Conservation (phyloP, 345 rosid genomes). For the Carallia brachiata region DNA sequence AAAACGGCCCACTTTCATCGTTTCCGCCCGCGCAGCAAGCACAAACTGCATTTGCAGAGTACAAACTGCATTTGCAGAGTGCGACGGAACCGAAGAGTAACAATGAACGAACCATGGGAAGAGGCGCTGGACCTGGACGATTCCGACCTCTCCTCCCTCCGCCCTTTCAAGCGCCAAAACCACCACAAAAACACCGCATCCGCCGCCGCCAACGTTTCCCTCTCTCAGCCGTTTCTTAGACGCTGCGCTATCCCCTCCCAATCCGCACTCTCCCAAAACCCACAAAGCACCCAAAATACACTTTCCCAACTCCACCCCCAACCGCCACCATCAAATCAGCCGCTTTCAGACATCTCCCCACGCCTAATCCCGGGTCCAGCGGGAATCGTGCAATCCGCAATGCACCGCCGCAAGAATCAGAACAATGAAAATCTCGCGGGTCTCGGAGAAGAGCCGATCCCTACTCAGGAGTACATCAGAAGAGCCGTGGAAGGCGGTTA, state of each 20-base stretch:
- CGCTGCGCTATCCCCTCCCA: background rate
- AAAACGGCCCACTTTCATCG: background rate
- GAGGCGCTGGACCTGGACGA: background rate
- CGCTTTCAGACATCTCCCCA: background rate
- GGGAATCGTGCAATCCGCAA: slow-evolving; percentile 1
- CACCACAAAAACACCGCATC: background rate
- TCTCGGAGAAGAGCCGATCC: background rate
- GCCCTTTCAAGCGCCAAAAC: background rate
- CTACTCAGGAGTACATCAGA: slow-evolving; percentile 3
- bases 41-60: background rate
- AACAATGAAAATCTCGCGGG: background rate
- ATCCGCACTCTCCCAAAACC: background rate
- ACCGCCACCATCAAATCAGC: no score
- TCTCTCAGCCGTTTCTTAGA: background rate
- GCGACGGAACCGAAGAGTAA: background rate
- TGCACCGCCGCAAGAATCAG: background rate
- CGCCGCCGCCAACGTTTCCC: background rate
- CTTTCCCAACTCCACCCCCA: no score
- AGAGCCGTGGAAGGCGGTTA: background rate
- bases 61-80: background rate
- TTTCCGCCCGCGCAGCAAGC: background rate
- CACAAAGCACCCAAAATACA: background rate
- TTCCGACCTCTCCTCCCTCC: background rate
- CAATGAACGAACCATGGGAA: background rate
- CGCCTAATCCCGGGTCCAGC: background rate